A percentile compares a stretch with the other conserved stretches of the same genome.
Conservation (phyloP, 768 basidiomycete species). For the Dioszegia crocea region DNA sequence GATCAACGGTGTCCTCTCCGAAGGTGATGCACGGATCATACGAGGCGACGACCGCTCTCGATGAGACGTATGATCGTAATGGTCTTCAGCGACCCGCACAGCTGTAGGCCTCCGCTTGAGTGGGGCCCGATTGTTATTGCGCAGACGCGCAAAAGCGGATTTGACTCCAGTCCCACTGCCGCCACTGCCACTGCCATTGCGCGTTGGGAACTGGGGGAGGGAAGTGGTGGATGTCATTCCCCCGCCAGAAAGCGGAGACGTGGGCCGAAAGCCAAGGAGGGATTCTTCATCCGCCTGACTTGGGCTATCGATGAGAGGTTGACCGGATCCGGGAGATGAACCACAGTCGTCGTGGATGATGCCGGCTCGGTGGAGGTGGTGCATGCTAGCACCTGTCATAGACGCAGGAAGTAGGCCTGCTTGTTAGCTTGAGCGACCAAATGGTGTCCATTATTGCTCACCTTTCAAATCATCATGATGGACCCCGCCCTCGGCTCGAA, state of each 20-base stretch:
- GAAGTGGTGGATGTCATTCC: not conserved
- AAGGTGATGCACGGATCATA: conserved; percentile 9
- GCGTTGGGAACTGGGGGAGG: conserved; percentile 4
- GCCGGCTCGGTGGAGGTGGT: conserved; percentile 6
- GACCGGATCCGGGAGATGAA: not conserved
- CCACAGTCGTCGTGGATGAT: conserved; percentile 3
- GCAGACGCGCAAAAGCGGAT: conserved; percentile 1
- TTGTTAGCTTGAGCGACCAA: not conserved
- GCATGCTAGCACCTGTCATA: conserved; percentile 22
- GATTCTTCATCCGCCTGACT: conserved; percentile 22
- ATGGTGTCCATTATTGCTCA: conserved; percentile 6
- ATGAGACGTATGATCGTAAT: conserved; percentile 3
- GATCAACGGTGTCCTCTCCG: conserved; percentile 40
- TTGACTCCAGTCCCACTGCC: not conserved
- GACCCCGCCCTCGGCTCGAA: conserved; percentile 57
- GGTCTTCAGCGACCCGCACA: conserved; percentile 24
- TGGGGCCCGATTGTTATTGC: not conserved
- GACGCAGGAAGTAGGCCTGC: conserved; percentile 60
- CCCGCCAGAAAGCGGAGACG: not conserved
- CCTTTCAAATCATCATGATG: conserved; percentile 75
- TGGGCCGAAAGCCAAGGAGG: conserved; percentile 9
- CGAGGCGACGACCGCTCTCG: conserved; percentile 1
- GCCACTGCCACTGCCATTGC: not conserved
- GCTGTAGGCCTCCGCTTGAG: conserved; percentile 36
- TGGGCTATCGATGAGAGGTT: not conserved